Evolutionary conservation across 2,329 filamentous ascomycete genomes (phyloP).

Genomic region (Canariomyces notabilis): DNA sequence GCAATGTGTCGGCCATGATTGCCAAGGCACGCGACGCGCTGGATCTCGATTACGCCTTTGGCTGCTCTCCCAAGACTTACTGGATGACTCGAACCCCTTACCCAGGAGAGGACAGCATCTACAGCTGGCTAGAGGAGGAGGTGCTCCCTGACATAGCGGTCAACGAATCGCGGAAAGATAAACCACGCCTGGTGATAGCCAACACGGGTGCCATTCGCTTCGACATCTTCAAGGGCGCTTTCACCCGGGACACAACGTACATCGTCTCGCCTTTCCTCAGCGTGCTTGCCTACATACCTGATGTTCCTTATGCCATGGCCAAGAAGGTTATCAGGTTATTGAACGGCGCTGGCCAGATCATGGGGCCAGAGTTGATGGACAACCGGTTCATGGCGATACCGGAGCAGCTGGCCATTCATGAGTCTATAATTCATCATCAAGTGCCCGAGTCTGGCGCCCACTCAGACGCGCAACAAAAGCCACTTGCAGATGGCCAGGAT

Average conservation of each 20-base stretch:
- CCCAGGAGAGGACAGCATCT: constrained; percentile 69
- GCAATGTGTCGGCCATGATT: constrained; percentile 67
- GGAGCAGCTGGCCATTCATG: constrained; percentile 35
- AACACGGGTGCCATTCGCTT: constrained; percentile 94
- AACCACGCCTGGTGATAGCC: constrained; percentile 66
- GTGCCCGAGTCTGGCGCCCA: constrained; percentile 11
- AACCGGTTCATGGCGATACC: constrained; percentile 47
- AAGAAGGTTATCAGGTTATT: constrained; percentile 59
- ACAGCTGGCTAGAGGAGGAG: constrained; percentile 70
- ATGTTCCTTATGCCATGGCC: constrained; percentile 75
- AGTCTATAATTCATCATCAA: constrained; percentile 27
- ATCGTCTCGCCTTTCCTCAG: constrained; percentile 85
- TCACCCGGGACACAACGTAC: constrained; percentile 82
- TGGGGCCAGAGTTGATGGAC: constrained; percentile 35
- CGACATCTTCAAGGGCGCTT: constrained; percentile 88
- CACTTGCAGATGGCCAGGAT: constrained; percentile 28
- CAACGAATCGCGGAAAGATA: constrained; percentile 52
- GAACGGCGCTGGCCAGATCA: constrained; percentile 50
- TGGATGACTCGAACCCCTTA: constrained; percentile 81
- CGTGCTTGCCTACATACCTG: constrained; percentile 67
- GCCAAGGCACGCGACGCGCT: constrained; percentile 63
- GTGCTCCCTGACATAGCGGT: constrained; percentile 65
- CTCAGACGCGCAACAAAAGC: constrained; percentile 26
- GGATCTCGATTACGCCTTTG: constrained; percentile 66
- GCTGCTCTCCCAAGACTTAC: constrained; percentile 75